Evolutionary conservation across 1,284 basidiomycete species (phyloP), one percentile per base, ranked within the genome.

Genomic region (Kwoniella shivajii): DNA sequence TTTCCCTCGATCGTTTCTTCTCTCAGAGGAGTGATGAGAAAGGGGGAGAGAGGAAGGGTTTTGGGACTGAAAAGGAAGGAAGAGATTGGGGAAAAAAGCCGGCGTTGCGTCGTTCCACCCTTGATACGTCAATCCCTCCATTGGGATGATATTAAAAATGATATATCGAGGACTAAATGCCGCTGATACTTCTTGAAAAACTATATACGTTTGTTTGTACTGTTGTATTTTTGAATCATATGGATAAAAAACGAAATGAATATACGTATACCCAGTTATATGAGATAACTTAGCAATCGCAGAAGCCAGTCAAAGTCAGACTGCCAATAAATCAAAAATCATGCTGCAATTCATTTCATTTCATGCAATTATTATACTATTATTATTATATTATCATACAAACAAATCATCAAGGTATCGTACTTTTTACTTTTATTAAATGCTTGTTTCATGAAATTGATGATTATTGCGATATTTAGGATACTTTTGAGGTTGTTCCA

Each of bases 111-210:
- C 60, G 63, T 60, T 68, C 68, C 66, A 68, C 68, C 68, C 66
- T 70, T 61, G 64, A 62, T 64, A 54, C 50, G 42, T 55, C 57
- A 54, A 56, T 42, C 22, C 33, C 49, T 42, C 37, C 18, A 20
- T 38, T 16, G 27, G 38, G 30, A 27, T 29, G 13, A 44, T 54
- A 27, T 27, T 46, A 37, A 38, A 55, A 43, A 50, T 69, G 60
- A 64, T 55, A 53, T 50, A 57, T 64, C 59, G 66, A 70, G 68
- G 68, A 70, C 68, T 70, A 70, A 64, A 70, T 57, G 46, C 52
- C 56, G 58, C 60, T 59, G 62, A 70, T 57, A 69, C 48, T 37
- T 44, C 48, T 52, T 50, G 33, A 20, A 4, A 31, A 14, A 24
- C 16, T 42, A 10, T 42, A 42, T 42, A 13, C 16, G 16, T 34